Conservation (phyloP, 2,329 filamentous ascomycete genomes). For the Aureobasidium sp. region DNA sequence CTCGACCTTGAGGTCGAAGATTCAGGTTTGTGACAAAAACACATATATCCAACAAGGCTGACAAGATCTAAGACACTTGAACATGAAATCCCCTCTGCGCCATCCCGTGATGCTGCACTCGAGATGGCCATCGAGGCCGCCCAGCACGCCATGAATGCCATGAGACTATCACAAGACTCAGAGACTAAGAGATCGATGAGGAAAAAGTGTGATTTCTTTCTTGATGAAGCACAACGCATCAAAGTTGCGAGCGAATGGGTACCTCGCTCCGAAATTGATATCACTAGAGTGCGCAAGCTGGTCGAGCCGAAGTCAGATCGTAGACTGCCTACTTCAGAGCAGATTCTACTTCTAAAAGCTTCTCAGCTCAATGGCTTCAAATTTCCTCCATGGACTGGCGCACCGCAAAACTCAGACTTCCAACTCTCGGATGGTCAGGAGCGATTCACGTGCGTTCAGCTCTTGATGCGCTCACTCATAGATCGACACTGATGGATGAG, state of each 20-base stretch:
- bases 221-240: slow-evolving; percentile 66
- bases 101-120: slow-evolving; percentile 57
- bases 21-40: not conserved
- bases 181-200: slow-evolving; percentile 44
- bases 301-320: slow-evolving; percentile 47
- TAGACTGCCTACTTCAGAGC: slow-evolving; percentile 61
- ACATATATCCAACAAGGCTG: not conserved
- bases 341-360: slow-evolving; percentile 66
- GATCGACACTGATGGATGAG: not conserved
- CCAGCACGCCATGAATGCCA: slow-evolving; percentile 73
- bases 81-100: slow-evolving; percentile 21
- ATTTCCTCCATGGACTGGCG: slow-evolving; percentile 75
- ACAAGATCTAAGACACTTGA: not conserved
- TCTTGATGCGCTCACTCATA: not conserved
- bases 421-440: slow-evolving; percentile 38
- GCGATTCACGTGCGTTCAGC: slow-evolving; percentile 53
- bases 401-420: slow-evolving; percentile 57
- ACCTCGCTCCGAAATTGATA: not conserved
- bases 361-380: slow-evolving; percentile 74
- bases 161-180: slow-evolving; percentile 52
- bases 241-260: slow-evolving; percentile 43
- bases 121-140: slow-evolving; percentile 66
- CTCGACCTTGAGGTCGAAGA: not conserved
- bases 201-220: slow-evolving; percentile 53
- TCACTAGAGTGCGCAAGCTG: slow-evolving; percentile 26